A percentile compares a stretch with the other conserved stretches of the same genome.
Evolutionary conservation across 768 basidiomycete genomes (phyloP).

Genomic region (Rhizopogon sp.): DNA sequence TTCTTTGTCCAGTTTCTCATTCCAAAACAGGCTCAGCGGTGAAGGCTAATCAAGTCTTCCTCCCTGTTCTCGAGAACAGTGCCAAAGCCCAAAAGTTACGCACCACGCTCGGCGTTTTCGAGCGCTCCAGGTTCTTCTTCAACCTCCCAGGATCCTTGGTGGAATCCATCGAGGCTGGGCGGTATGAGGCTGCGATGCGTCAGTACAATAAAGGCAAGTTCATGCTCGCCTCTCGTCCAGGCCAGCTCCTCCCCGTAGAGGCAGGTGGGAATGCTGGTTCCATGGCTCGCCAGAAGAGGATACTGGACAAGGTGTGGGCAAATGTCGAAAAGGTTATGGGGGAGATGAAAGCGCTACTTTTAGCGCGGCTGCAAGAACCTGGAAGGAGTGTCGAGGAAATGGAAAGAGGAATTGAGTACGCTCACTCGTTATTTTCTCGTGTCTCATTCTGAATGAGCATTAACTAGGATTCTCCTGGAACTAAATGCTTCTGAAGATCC

Average conservation of each 20-base stretch:
- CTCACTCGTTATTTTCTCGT: slow-evolving; percentile 2
- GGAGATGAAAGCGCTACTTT: slow-evolving; percentile 78
- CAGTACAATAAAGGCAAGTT: slow-evolving; percentile 98
- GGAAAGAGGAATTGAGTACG: slow-evolving; percentile 94
- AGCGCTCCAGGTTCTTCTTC: slow-evolving; percentile 97
- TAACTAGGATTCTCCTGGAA: slow-evolving; percentile 76
- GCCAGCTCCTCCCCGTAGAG: slow-evolving; percentile 72
- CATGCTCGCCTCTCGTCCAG: slow-evolving; percentile 84
- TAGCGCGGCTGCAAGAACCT: slow-evolving; percentile 78
- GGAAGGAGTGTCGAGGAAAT: slow-evolving; percentile 84
- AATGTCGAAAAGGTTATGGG: slow-evolving; percentile 93
- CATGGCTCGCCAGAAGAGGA: slow-evolving; percentile 81
- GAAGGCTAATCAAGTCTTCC: slow-evolving; percentile 93
- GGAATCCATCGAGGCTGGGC: slow-evolving; percentile 86
- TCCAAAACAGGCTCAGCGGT: slow-evolving; percentile 66
- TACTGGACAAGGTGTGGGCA: slow-evolving; percentile 94
- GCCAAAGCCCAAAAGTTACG: slow-evolving; percentile 91
- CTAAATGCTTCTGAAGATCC: slow-evolving; percentile 85
- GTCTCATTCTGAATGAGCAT: slow-evolving; percentile 2
- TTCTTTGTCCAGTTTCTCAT: slow-evolving; percentile 3
- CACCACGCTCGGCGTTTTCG: slow-evolving; percentile 91
- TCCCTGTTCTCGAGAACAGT: slow-evolving; percentile 93
- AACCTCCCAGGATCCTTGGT: slow-evolving; percentile 90
- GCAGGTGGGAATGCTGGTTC: slow-evolving; percentile 51
- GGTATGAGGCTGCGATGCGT: slow-evolving; percentile 88